Evolutionary conservation across 768 basidiomycete genomes (phyloP), one percentile per base, ranked within the genome.

Genomic region (Leccinum incarnatum): DNA sequence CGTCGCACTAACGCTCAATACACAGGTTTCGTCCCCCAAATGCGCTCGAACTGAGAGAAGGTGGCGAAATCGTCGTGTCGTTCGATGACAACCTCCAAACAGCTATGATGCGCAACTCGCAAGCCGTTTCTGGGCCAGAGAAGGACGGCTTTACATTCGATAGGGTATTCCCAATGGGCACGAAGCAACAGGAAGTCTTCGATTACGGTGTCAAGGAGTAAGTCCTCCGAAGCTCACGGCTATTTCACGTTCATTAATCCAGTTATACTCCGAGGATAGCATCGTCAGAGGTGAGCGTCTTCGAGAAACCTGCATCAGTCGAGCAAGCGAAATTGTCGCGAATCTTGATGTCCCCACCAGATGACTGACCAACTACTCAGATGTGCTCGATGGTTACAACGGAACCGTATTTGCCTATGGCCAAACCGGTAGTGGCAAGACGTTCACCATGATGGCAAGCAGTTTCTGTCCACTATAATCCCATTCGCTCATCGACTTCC

Each of bases 71-170:
- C 69, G 89, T 98, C 60, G 93, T 95, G 47, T 79, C 86, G 63
- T 95, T 96, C 75, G 87, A 87, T 72, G 92, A 93, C 61, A 89
- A 90, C 77, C 78, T 92, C 30, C 88, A 89, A 66, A 91, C 91
- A 2, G 92, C 91, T 54, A 81, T 87, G 64, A 79, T 98, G 76
- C 88, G 86, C 75, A 87, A 84, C 42, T 79, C 85, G 37, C 80
- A 84, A 63, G 69, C 83, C 23, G 80, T 83, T 58, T 82, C 88
- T 49, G 95, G 94, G 2, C 90, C 95, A 49, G 95, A 97, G 79
- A 96, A 87, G 78, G 91, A 95, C 79, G 96, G 96, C 27, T 99
- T 99, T 77, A 95, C 94, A 36, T 96, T 98, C 69, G 97, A 99
- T 74, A 83, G 95, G 62, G 94, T 96, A 21, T 99, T 99, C 73